Evolutionary conservation across 352 stramenopile genomes (phyloP).

Genomic region (Halophytophthora batemanensis): DNA sequence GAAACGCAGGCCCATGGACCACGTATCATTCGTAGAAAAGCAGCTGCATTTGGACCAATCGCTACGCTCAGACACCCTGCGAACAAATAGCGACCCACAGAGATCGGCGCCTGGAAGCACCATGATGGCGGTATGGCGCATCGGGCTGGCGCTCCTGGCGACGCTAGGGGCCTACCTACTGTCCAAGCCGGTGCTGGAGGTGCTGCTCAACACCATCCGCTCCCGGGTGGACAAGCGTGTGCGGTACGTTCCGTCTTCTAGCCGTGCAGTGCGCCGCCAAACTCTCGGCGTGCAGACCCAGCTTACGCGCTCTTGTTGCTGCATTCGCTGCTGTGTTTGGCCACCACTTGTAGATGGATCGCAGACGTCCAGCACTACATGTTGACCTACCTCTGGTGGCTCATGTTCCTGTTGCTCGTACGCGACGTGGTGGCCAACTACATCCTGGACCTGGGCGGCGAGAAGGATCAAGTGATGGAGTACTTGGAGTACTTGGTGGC

Average conservation of each 20-base stretch:
- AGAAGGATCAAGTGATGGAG: slow-evolving; percentile 45
- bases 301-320: neutral
- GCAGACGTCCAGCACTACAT: slow-evolving; percentile 77
- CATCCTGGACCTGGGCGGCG: slow-evolving; percentile 46
- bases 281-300: too few species aligned
- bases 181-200: slow-evolving; percentile 44
- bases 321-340: neutral
- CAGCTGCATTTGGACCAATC: too few species aligned
- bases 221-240: slow-evolving; percentile 61
- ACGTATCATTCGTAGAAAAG: too few species aligned
- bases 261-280: too few species aligned
- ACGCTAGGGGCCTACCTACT: slow-evolving; percentile 51
- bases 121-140: slow-evolving; percentile 53
- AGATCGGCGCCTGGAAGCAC: too few species aligned
- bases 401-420: slow-evolving; percentile 56
- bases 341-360: slow-evolving; percentile 69
- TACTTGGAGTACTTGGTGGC: slow-evolving; percentile 58
- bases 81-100: too few species aligned
- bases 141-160: slow-evolving; percentile 43
- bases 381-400: slow-evolving; percentile 74
- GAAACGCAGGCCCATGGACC: too few species aligned
- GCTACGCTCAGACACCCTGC: too few species aligned
- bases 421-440: slow-evolving; percentile 35
- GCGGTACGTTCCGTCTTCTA: too few species aligned
- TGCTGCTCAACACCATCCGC: slow-evolving; percentile 47